Conservation (phyloP, 805 yeast species). For the Hanseniaspora occidentalis region DNA sequence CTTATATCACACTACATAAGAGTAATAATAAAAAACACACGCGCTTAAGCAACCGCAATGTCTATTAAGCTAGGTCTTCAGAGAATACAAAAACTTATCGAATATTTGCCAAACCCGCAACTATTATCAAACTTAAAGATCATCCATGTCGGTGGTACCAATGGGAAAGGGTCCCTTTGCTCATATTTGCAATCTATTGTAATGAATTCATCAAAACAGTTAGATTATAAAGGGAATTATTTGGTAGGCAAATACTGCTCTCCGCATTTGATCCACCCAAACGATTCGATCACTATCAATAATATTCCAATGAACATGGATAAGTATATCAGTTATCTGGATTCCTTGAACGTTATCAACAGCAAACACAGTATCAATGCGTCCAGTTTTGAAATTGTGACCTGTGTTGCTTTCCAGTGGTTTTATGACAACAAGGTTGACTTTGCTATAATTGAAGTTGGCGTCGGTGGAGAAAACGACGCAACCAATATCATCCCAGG, state of each 20-base stretch:
- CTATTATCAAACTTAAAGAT: constrained; percentile 34
- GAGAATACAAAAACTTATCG: constrained; percentile 35
- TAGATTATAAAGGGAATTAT: neutral
- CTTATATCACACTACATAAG: too few species aligned
- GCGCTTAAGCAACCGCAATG: constrained; percentile 18
- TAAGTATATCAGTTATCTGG: constrained; percentile 35
- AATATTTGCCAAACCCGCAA: constrained; percentile 59
- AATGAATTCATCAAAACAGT: neutral
- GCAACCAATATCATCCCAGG: constrained; percentile 66
- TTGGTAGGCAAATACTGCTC: constrained; percentile 74
- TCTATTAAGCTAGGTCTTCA: constrained; percentile 48
- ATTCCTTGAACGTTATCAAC: constrained; percentile 31
- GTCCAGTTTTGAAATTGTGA: constrained; percentile 77
- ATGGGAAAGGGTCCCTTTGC: constrained; percentile 91
- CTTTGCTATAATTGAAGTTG: constrained; percentile 84
- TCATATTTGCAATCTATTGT: constrained; percentile 46
- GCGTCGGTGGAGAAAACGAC: constrained; percentile 82
- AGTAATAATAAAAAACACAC: too few species aligned
- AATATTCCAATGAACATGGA: constrained; percentile 37
- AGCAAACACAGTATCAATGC: constrained; percentile 38
- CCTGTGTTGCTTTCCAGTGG: constrained; percentile 74
- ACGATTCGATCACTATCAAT: constrained; percentile 66
- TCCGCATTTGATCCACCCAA: constrained; percentile 65
- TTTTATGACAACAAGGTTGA: constrained; percentile 50
- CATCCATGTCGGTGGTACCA: constrained; percentile 92